Percentiles rank a stretch among this genome's conserved stretches.
Evolutionary conservation across 2,329 filamentous ascomycete species (phyloP).

Genomic region (Leptographium radiaticola): DNA sequence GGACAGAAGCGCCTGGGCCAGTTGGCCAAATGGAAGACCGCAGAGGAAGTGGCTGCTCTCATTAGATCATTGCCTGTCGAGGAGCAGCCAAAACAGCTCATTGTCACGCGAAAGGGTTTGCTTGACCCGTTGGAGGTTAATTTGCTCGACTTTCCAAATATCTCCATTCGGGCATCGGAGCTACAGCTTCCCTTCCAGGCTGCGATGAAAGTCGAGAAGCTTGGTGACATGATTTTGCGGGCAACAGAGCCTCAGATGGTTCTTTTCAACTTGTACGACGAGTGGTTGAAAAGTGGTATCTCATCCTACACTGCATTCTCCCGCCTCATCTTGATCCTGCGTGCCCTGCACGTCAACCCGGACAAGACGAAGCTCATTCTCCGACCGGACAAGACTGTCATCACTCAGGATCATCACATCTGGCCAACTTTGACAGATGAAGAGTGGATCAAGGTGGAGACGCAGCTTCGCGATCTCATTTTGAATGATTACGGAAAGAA

Average conservation of each 20-base stretch:
- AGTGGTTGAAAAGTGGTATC: conserved; percentile 88
- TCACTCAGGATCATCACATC: conserved; percentile 97
- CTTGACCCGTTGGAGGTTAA: conserved; percentile 96
- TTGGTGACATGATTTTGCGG: conserved; percentile 96
- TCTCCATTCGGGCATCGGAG: conserved; percentile 94
- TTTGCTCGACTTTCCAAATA: conserved; percentile 95
- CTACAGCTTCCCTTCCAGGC: conserved; percentile 97
- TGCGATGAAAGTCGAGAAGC: conserved; percentile 98
- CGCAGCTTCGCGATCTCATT: conserved; percentile 86
- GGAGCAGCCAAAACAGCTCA: conserved; percentile 97
- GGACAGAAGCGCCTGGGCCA: conserved; percentile 98
- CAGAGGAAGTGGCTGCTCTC: conserved; percentile 95
- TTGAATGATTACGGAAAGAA: conserved; percentile 99
- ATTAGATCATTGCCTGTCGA: conserved; percentile 93
- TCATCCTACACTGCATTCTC: conserved; percentile 99
- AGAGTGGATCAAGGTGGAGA: conserved; percentile 99
- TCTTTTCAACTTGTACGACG: conserved; percentile 95
- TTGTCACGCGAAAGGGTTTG: conserved; percentile 93
- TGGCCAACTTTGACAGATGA: conserved; percentile 92
- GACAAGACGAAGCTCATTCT: conserved; percentile 97
- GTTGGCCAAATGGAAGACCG: conserved; percentile 98
- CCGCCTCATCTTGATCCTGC: conserved; percentile 80
- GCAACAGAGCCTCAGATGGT: conserved; percentile 99
- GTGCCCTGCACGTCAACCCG: conserved; percentile 91
- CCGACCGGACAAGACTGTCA: conserved; percentile 92